Percentiles rank a stretch among this genome's conserved stretches.
phyloP scores from a whole-genome alignment of 1,284 basidiomycete species.

The Gastroboletus turbinatus region DNA sequence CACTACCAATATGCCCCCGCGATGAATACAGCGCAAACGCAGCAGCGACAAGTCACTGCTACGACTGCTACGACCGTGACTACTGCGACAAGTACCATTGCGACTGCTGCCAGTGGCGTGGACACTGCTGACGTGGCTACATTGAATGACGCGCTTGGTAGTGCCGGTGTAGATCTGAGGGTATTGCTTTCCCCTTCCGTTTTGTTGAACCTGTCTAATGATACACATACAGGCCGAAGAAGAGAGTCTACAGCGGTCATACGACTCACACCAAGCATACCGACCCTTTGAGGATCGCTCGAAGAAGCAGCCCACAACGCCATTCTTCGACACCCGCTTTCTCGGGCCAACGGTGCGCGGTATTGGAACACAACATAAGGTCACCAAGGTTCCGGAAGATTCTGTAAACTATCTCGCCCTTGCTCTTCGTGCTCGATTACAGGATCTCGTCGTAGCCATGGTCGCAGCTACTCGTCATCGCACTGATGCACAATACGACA shows the following conservation, averaged over 20 bases:
- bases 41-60: constrained; percentile 31
- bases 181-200: constrained; percentile 39
- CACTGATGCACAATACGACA: constrained; percentile 67
- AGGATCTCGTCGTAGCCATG: constrained; percentile 70
- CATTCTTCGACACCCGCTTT: constrained; percentile 62
- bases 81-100: constrained; percentile 21
- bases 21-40: constrained; percentile 28
- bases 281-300: constrained; percentile 70
- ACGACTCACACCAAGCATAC: constrained; percentile 59
- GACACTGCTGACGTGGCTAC: constrained; percentile 73
- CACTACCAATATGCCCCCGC: constrained; percentile 51
- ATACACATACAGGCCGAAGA: constrained; percentile 64
- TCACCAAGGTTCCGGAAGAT: constrained; percentile 67
- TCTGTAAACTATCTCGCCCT: constrained; percentile 75
- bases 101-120: constrained; percentile 33
- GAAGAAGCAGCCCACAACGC: constrained; percentile 64
- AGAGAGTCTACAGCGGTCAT: constrained; percentile 67
- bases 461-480: constrained; percentile 71
- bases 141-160: constrained; percentile 78
- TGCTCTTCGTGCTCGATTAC: constrained; percentile 72
- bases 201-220: not conserved
- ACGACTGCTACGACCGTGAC: constrained; percentile 19
- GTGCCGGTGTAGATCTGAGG: constrained; percentile 78
- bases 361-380: constrained; percentile 62
- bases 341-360: constrained; percentile 63